Percentiles rank a stretch among this genome's conserved stretches.
Conservation (phyloP, 176 grass and related monocot genomes). For the Avena sativa region DNA sequence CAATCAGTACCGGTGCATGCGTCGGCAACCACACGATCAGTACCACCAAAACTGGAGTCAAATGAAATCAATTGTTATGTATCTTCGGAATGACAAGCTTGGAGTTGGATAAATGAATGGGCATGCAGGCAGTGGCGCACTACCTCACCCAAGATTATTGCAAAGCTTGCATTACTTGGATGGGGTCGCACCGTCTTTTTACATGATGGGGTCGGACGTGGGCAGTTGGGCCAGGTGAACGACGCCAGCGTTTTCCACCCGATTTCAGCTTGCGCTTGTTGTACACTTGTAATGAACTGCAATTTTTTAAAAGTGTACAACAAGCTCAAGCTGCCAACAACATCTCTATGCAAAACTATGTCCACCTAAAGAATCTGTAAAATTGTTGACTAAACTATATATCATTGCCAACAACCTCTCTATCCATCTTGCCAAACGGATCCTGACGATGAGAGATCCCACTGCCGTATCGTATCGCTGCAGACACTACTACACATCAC, state of each 20-base stretch:
- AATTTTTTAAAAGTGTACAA: too few species aligned
- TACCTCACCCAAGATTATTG: not conserved
- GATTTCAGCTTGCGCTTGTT: not conserved
- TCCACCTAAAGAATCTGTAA: too few species aligned
- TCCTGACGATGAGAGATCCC: too few species aligned
- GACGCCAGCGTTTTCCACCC: not conserved
- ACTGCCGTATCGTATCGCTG: too few species aligned
- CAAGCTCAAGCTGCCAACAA: too few species aligned
- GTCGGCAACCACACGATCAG: not conserved
- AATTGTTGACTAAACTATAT: too few species aligned
- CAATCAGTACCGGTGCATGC: not conserved
- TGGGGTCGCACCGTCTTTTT: not conserved
- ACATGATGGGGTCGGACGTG: not conserved
- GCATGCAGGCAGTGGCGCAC: not conserved
- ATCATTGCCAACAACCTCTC: too few species aligned
- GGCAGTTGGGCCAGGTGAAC: not conserved
- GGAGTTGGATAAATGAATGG: not conserved
- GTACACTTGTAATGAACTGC: not conserved
- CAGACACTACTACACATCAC: too few species aligned
- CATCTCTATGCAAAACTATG: too few species aligned
- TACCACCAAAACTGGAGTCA: not conserved
- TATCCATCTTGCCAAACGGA: too few species aligned
- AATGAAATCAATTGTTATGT: not conserved
- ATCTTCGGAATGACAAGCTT: not conserved
- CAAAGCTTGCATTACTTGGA: not conserved